Evolutionary conservation across 2,329 filamentous ascomycete species (phyloP).

Genomic region (Corniculantispora saksenae): DNA sequence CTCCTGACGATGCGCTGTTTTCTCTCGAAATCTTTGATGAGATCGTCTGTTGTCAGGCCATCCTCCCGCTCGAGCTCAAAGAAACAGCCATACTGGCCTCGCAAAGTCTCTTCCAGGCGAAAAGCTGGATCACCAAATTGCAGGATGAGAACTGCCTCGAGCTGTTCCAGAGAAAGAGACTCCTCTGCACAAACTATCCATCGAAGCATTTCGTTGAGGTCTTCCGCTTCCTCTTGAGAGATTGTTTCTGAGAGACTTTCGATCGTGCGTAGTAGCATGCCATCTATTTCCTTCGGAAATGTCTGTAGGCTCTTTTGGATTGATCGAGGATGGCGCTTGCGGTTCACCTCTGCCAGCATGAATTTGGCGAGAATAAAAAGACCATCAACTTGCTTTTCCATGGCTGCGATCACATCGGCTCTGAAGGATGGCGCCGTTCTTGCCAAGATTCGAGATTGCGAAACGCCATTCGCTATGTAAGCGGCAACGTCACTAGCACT

Average conservation of each 20-base stretch:
- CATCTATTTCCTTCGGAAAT: slow-evolving; percentile 47
- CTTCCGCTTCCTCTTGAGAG: slow-evolving; percentile 39
- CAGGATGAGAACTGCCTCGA: slow-evolving; percentile 46
- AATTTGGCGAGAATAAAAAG: slow-evolving; percentile 52
- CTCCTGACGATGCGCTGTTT: slow-evolving; percentile 26
- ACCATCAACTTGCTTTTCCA: slow-evolving; percentile 45
- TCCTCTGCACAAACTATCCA: slow-evolving; percentile 49
- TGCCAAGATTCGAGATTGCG: slow-evolving; percentile 39
- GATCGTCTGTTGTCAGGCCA: slow-evolving; percentile 43
- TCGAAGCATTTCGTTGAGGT: slow-evolving; percentile 48
- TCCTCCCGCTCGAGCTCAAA: slow-evolving; percentile 48
- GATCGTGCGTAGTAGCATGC: slow-evolving; percentile 44
- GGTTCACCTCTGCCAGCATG: slow-evolving; percentile 51
- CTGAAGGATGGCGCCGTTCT: slow-evolving; percentile 35
- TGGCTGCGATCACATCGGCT: slow-evolving; percentile 39
- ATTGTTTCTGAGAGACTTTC: slow-evolving; percentile 42
- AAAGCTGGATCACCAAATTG: slow-evolving; percentile 42
- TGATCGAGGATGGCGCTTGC: slow-evolving; percentile 45
- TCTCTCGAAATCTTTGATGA: slow-evolving; percentile 40
- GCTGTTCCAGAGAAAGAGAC: slow-evolving; percentile 44
- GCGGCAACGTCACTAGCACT: slow-evolving; percentile 43
- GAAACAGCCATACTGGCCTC: slow-evolving; percentile 48
- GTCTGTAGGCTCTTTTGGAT: slow-evolving; percentile 45
- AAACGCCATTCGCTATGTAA: slow-evolving; percentile 44
- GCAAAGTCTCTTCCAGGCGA: slow-evolving; percentile 43